Percentiles rank a stretch among this genome's conserved stretches.
Evolutionary conservation across 345 rosid species (phyloP).

Genomic region (Eucalyptus viminalis): DNA sequence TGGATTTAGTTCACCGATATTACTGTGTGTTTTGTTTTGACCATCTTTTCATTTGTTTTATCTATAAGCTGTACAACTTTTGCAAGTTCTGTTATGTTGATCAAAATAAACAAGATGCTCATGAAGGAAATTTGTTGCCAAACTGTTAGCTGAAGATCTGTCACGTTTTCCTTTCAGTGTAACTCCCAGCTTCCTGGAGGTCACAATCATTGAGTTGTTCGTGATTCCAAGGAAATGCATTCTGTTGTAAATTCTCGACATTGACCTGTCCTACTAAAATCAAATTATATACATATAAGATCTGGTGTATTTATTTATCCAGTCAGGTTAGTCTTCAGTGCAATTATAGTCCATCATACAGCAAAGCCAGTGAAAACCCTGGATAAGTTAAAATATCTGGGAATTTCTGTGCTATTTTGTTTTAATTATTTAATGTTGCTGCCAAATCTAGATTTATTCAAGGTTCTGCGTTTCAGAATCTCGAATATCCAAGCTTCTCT

Average conservation of each 20-base stretch:
- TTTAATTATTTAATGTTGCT: background rate
- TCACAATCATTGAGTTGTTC: background rate
- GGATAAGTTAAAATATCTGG: background rate
- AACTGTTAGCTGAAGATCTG: background rate
- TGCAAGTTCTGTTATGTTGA: background rate
- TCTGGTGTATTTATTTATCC: background rate
- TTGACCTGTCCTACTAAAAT: background rate
- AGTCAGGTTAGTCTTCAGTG: background rate
- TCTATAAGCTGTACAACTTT: background rate
- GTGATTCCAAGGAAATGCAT: background rate
- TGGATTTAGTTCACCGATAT: background rate
- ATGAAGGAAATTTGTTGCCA: background rate
- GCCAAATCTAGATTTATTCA: background rate
- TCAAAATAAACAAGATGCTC: background rate
- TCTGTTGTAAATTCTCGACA: background rate
- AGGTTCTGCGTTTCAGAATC: background rate
- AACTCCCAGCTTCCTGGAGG: background rate
- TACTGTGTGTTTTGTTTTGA: background rate
- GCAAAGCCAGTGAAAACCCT: background rate
- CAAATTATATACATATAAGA: background rate
- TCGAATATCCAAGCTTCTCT: background rate
- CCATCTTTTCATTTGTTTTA: background rate
- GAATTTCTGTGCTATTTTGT: background rate
- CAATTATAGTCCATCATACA: background rate
- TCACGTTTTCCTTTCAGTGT: background rate